Percentiles rank a stretch among this genome's conserved stretches.
These are phyloP conservation scores for Penicillium glabrum DNA, from an alignment of 2,329 filamentous ascomycete genomes.

Conservation along the genomic window DNA sequence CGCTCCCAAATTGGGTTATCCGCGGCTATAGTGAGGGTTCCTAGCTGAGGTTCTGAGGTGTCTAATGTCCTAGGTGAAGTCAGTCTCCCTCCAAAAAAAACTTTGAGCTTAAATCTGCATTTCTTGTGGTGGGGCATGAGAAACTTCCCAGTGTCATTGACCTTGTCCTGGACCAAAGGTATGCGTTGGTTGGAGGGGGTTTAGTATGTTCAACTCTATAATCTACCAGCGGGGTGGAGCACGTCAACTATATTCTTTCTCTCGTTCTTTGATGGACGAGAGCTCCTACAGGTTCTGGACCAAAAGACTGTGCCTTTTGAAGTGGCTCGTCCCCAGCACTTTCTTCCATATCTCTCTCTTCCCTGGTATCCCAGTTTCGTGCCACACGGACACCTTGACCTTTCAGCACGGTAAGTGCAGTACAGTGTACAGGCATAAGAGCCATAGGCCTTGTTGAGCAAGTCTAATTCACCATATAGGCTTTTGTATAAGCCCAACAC, in stretches of 20 bases:
- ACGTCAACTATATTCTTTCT: conserved; percentile 1
- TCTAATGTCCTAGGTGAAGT: neutral
- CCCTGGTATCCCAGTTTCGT: neutral
- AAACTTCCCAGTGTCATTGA: conserved; percentile 3
- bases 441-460: neutral
- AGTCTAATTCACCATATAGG: neutral
- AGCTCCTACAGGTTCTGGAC: neutral
- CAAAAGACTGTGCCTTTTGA: neutral
- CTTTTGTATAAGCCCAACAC: neutral
- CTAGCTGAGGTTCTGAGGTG: neutral
- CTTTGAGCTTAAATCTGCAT: neutral
- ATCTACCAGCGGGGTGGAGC: neutral
- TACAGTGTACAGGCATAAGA: neutral
- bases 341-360: neutral
- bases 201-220: neutral
- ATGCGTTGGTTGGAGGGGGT: neutral
- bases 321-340: neutral
- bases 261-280: neutral
- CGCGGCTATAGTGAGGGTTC: neutral
- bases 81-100: neutral
- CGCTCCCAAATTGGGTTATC: neutral
- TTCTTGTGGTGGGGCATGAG: neutral
- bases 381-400: neutral
- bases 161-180: neutral
- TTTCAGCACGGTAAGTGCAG: neutral